phyloP scores from a whole-genome alignment of 2,329 filamentous ascomycete species.

The Clonostachys sp. region DNA sequence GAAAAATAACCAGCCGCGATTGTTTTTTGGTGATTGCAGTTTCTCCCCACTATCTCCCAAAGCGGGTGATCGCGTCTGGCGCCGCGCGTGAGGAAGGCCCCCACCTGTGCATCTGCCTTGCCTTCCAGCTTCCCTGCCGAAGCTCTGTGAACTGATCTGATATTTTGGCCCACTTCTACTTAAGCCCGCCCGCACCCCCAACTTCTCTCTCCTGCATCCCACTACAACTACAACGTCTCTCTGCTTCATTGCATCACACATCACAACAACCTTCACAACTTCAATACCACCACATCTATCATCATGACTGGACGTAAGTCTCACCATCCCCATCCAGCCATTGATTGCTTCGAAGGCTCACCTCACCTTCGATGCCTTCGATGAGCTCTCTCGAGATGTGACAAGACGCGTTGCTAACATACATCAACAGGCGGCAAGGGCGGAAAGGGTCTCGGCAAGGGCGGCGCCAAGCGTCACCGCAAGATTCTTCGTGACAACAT shows the following conservation, averaged over 20 bases:
- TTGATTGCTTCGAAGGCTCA: background rate
- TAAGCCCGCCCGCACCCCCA: slow-evolving; percentile 25
- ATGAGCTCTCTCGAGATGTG: background rate
- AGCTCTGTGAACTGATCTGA: slow-evolving; percentile 24
- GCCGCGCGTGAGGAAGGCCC: background rate
- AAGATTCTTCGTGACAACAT: slow-evolving; percentile 99
- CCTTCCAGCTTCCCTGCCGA: background rate
- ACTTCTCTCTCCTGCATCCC: slow-evolving; percentile 7
- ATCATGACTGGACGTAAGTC: slow-evolving; percentile 30
- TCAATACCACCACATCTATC: slow-evolving; percentile 5
- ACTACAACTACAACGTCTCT: background rate
- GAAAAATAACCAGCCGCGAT: background rate
- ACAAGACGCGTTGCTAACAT: background rate
- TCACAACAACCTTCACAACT: slow-evolving; percentile 3
- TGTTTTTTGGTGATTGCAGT: background rate
- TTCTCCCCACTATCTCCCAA: background rate
- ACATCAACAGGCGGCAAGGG: slow-evolving; percentile 74
- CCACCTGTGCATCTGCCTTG: background rate
- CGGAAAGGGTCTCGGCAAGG: slow-evolving; percentile 97
- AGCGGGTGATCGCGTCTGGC: slow-evolving; percentile 1
- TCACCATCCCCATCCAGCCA: background rate
- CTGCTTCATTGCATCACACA: background rate
- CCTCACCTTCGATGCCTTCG: background rate
- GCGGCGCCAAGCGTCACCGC: slow-evolving; percentile 96
- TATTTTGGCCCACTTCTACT: slow-evolving; percentile 29